Conservation (phyloP, 1,139 yeast species). For the Eremothecium gossypii region DNA sequence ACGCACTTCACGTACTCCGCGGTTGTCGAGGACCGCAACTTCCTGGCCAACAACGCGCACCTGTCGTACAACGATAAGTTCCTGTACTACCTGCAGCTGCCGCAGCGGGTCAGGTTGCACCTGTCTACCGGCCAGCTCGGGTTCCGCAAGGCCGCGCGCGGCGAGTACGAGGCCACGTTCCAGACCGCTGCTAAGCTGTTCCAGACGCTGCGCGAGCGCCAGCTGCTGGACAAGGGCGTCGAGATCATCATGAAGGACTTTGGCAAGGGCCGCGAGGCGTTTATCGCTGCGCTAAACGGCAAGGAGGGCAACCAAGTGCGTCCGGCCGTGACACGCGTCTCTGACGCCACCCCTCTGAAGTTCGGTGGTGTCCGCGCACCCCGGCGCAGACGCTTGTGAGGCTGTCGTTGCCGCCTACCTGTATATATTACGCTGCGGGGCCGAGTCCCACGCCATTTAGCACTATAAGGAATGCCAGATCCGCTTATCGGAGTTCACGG, state of each 20-base stretch:
- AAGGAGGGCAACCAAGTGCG: conserved; percentile 73
- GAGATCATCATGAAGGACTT: conserved; percentile 73
- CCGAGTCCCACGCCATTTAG: no score
- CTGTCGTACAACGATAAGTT: conserved; percentile 66
- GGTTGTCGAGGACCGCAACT: conserved; percentile 56
- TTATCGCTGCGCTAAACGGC: conserved; percentile 75
- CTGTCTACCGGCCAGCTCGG: conserved; percentile 68
- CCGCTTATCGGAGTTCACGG: no score
- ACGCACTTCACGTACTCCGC: conserved; percentile 71
- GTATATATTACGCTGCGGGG: no score
- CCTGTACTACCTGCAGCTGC: conserved; percentile 68
- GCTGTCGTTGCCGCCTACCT: no score
- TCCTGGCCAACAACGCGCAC: conserved; percentile 45
- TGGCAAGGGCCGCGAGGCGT: conserved; percentile 87
- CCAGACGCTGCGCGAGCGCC: conserved; percentile 54
- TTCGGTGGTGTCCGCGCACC: conserved; percentile 92
- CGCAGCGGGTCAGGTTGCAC: conserved; percentile 62
- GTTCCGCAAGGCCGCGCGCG: conserved; percentile 69
- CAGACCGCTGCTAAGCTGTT: conserved; percentile 74
- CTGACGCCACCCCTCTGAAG: conserved; percentile 72
- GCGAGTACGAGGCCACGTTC: conserved; percentile 92
- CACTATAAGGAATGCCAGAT: no score
- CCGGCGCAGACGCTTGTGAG: conserved; percentile 66
- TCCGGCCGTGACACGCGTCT: conserved; percentile 53
- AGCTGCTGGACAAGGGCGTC: conserved; percentile 45